Evolutionary conservation across 2,329 filamentous ascomycete genomes (phyloP).

Genomic region (Colletotrichum paranaense): DNA sequence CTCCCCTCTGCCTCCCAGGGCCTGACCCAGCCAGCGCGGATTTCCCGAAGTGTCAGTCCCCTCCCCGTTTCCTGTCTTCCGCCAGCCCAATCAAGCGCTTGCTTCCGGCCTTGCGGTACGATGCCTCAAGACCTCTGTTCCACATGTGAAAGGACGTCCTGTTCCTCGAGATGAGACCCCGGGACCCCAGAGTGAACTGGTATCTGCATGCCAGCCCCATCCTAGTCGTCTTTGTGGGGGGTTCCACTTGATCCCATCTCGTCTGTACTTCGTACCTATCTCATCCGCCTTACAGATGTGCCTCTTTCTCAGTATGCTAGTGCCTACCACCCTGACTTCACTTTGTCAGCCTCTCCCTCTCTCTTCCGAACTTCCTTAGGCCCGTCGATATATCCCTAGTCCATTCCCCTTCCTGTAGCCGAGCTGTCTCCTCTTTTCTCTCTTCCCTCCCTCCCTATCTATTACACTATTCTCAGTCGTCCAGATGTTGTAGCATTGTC

Average conservation of each 20-base stretch:
- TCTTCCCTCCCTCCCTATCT: neutral
- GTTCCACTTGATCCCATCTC: conserved; percentile 35
- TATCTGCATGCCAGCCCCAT: conserved; percentile 23
- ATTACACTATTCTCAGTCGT: conserved; percentile 13
- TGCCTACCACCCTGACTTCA: conserved; percentile 14
- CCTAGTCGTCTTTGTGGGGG: conserved; percentile 27
- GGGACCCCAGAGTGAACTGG: conserved; percentile 16
- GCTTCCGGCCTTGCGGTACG: conserved; percentile 14
- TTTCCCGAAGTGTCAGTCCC: neutral
- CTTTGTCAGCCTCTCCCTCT: conserved; percentile 1
- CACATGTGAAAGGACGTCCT: conserved; percentile 31
- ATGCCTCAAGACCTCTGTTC: conserved; percentile 4
- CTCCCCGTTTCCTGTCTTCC: conserved; percentile 14
- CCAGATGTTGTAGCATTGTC: conserved; percentile 37
- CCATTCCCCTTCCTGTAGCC: conserved; percentile 2
- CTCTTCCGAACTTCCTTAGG: conserved; percentile 25
- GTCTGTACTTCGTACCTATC: conserved; percentile 13
- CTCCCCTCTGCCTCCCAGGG: neutral
- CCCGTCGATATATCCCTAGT: conserved; percentile 34
- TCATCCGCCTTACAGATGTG: conserved; percentile 13
- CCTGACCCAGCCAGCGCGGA: neutral
- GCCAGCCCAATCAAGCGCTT: conserved; percentile 31
- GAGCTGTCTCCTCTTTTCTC: neutral
- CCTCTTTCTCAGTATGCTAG: conserved; percentile 16
- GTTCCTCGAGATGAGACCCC: conserved; percentile 13